Percentiles rank a stretch among this genome's conserved stretches.
Evolutionary conservation across 768 basidiomycete genomes (phyloP).

Genomic region (Tricholoma sp.): DNA sequence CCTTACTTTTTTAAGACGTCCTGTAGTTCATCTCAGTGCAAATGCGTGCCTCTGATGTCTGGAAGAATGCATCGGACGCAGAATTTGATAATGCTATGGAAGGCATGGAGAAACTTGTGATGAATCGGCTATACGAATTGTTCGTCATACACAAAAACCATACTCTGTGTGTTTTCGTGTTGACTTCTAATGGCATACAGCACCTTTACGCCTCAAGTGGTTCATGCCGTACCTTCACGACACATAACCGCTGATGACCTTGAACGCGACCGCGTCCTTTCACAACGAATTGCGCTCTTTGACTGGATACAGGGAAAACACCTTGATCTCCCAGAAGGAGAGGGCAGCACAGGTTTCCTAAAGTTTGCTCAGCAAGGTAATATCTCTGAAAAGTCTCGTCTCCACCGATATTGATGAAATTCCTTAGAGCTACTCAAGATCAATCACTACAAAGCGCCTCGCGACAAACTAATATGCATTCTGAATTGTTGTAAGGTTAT

Average conservation of each 20-base stretch:
- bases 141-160: slow-evolving; percentile 35
- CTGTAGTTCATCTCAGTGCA: slow-evolving; percentile 80
- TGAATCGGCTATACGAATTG: slow-evolving; percentile 97
- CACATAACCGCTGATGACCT: slow-evolving; percentile 91
- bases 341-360: slow-evolving; percentile 74
- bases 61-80: slow-evolving; percentile 68
- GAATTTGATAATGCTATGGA: slow-evolving; percentile 98
- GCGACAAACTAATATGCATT: slow-evolving; percentile 97
- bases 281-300: slow-evolving; percentile 87
- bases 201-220: slow-evolving; percentile 88
- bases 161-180: neutral
- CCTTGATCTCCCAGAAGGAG: slow-evolving; percentile 81
- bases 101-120: slow-evolving; percentile 99
- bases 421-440: slow-evolving; percentile 84
- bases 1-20: slow-evolving; percentile 8
- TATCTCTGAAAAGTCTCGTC: slow-evolving; percentile 3
- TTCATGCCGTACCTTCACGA: slow-evolving; percentile 56
- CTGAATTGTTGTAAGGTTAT: slow-evolving; percentile 99
- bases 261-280: slow-evolving; percentile 88
- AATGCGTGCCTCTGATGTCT: slow-evolving; percentile 82
- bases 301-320: slow-evolving; percentile 87
- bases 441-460: slow-evolving; percentile 97
- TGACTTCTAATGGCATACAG: slow-evolving; percentile 34
- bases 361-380: slow-evolving; percentile 86
- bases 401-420: neutral